Conservation (phyloP, 139 green algal species). For the Klebsormidium nitens region DNA sequence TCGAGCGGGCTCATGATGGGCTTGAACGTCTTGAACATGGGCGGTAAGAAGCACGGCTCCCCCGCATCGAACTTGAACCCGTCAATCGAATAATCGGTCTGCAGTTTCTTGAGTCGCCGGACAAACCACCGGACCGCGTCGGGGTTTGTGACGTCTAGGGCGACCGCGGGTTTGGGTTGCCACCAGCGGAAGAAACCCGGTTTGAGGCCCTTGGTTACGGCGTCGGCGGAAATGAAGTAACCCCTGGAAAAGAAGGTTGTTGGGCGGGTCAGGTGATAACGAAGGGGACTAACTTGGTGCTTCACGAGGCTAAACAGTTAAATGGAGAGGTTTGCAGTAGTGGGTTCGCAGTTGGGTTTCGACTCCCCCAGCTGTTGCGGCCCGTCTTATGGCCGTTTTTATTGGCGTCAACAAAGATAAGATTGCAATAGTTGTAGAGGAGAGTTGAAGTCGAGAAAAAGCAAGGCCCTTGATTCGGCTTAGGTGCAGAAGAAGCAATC, state of each 20-base stretch:
- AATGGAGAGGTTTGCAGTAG: no score
- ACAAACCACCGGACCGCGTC: conserved; percentile 61
- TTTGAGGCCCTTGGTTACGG: conserved; percentile 35
- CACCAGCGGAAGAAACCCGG: conserved; percentile 46
- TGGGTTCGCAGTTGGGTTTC: no score
- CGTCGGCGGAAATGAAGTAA: conserved; percentile 52
- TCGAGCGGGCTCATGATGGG: conserved; percentile 48
- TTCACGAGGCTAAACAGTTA: no score
- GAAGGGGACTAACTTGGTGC: no score
- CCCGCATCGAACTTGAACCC: conserved; percentile 70
- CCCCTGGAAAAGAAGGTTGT: conserved; percentile 34
- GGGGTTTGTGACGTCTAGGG: conserved; percentile 63
- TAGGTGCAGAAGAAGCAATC: no score
- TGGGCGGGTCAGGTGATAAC: no score
- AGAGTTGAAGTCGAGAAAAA: no score
- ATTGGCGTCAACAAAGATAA: no score
- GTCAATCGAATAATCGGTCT: conserved; percentile 48
- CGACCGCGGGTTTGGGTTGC: conserved; percentile 50
- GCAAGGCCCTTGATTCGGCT: no score
- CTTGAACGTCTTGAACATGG: conserved; percentile 38
- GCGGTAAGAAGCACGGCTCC: conserved; percentile 64
- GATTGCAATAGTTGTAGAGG: no score
- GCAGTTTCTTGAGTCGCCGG: conserved; percentile 42
- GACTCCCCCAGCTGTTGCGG: no score
- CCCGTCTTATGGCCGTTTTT: no score